Evolutionary conservation across 352 stramenopile genomes (phyloP).

Genomic region (Hyaloperonospora arabidopsidis): DNA sequence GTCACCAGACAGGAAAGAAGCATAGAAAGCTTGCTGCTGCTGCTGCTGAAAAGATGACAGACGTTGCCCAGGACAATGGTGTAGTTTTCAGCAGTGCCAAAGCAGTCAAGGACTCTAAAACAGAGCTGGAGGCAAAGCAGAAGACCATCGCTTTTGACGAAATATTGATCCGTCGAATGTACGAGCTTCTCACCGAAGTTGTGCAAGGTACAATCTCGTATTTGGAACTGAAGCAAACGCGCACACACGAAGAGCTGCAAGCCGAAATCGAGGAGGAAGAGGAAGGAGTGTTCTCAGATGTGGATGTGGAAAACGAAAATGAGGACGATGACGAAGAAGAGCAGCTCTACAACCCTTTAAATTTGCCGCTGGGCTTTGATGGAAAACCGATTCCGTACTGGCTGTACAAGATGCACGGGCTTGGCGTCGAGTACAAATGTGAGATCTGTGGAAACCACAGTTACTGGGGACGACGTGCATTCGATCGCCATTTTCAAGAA

Average conservation of each 20-base stretch:
- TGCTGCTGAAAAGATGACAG: constrained; percentile 16
- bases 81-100: constrained; percentile 4
- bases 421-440: constrained; percentile 98
- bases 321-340: constrained; percentile 87
- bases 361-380: constrained; percentile 97
- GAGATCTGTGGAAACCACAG: constrained; percentile 99
- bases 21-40: constrained; percentile 62
- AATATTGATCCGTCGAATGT: constrained; percentile 59
- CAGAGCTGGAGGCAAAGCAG: constrained; percentile 23
- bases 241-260: constrained; percentile 82
- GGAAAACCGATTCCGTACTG: constrained; percentile 99
- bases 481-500: constrained; percentile 98
- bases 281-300: constrained; percentile 72
- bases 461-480: constrained; percentile 94
- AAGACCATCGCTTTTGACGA: constrained; percentile 62
- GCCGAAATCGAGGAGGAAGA: constrained; percentile 83
- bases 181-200: constrained; percentile 76
- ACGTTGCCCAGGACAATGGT: constrained; percentile 5
- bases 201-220: constrained; percentile 80
- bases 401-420: constrained; percentile 99
- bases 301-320: constrained; percentile 62
- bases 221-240: constrained; percentile 82
- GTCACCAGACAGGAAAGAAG: constrained; percentile 71
- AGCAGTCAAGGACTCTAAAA: constrained; percentile 7
- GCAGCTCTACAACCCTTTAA: constrained; percentile 98